Conservation (phyloP, 2,329 filamentous ascomycete genomes). For the Kalaharituber pfeilii region DNA sequence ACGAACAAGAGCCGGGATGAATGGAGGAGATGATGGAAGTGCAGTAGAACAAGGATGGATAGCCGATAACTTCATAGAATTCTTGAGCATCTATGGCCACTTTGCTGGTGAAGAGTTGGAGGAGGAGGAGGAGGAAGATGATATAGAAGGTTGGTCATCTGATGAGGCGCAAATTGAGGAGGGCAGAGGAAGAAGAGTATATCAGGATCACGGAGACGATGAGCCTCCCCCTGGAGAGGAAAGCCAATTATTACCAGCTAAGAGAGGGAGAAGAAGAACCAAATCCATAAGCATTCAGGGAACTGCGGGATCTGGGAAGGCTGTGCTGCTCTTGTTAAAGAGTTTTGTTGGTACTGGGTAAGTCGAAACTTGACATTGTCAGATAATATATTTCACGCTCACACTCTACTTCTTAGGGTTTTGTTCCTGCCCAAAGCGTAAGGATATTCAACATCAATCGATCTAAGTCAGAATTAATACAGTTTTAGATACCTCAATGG, state of each 20-base stretch:
- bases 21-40: conserved; percentile 27
- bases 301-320: conserved; percentile 44
- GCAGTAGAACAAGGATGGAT: conserved; percentile 29
- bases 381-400: too few species aligned
- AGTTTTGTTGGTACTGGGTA: conserved; percentile 74
- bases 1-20: conserved; percentile 26
- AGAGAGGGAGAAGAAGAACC: conserved; percentile 51
- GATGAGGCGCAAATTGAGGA: conserved; percentile 73
- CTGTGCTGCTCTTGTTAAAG: conserved; percentile 74
- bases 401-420: conserved; percentile 8
- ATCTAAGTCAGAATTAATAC: neutral
- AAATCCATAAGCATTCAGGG: conserved; percentile 53
- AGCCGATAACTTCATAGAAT: conserved; percentile 67
- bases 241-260: conserved; percentile 51
- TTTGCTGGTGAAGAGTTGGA: conserved; percentile 94
- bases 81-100: conserved; percentile 85
- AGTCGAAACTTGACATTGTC: neutral
- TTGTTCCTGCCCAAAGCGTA: conserved; percentile 19
- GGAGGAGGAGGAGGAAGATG: conserved; percentile 62
- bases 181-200: conserved; percentile 28
- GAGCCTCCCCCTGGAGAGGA: conserved; percentile 71
- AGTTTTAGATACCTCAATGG: conserved; percentile 47
- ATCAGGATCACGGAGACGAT: conserved; percentile 41
- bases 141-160: conserved; percentile 39
- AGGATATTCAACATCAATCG: neutral